These are phyloP conservation scores for Eragrostis curvula DNA, from an alignment of 176 grass and related monocot genomes.

Conservation along the genomic window DNA sequence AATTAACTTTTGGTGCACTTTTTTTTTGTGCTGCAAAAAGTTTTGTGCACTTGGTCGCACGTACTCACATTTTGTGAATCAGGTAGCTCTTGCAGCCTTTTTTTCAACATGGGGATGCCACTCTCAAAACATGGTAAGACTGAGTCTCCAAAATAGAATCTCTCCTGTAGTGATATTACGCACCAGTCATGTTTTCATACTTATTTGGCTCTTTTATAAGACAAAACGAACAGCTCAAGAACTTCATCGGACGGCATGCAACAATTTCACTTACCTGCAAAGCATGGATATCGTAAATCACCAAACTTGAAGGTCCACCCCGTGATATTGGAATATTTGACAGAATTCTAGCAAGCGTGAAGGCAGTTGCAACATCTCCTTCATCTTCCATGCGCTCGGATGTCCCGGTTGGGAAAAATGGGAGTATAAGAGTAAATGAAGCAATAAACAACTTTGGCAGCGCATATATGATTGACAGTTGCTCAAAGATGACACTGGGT, in stretches of 20 bases:
- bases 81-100: conserved; percentile 74
- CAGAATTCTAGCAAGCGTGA: conserved; percentile 89
- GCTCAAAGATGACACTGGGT: conserved; percentile 94
- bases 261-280: conserved; percentile 66
- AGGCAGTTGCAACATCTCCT: conserved; percentile 92
- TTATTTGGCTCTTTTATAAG: neutral
- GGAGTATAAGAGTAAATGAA: conserved; percentile 88
- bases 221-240: neutral
- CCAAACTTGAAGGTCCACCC: conserved; percentile 89
- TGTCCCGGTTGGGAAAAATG: conserved; percentile 96
- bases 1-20: conserved; percentile 9
- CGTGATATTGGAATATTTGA: conserved; percentile 92
- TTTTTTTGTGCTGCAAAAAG: no score
- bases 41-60: neutral
- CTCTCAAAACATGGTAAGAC: conserved; percentile 98
- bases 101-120: conserved; percentile 84
- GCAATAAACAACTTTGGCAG: conserved; percentile 85
- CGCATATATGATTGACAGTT: conserved; percentile 86
- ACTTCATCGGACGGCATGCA: neutral
- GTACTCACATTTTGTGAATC: conserved; percentile 86
- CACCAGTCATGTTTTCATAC: conserved; percentile 27
- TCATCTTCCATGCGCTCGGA: conserved; percentile 96
- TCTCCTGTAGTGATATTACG: conserved; percentile 59
- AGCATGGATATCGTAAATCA: conserved; percentile 95
- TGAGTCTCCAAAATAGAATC: conserved; percentile 96